Evolutionary conservation across 2,329 filamentous ascomycete species (phyloP).

Genomic region (Neofusicoccum parvum): DNA sequence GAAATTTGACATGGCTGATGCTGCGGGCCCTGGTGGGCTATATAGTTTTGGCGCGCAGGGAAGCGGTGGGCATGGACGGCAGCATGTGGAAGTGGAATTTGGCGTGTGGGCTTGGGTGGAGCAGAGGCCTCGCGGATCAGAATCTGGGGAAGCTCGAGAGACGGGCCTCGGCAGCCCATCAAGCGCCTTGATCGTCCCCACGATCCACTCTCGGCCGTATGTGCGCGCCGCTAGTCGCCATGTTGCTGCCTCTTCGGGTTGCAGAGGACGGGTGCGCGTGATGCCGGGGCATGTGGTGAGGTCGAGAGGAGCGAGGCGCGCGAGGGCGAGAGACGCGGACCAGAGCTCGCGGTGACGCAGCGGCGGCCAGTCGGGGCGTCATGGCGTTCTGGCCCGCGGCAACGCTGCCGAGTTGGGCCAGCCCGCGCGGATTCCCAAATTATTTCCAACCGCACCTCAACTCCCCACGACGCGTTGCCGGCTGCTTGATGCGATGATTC

Average conservation of each 20-base stretch:
- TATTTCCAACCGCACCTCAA: neutral
- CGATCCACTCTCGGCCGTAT: neutral
- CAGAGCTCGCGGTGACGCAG: neutral
- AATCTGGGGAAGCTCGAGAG: neutral
- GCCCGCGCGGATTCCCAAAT: neutral
- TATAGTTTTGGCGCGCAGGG: neutral
- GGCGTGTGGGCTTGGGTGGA: no score
- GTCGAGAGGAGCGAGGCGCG: neutral
- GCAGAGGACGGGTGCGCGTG: neutral
- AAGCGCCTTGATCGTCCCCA: neutral
- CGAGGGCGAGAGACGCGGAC: neutral
- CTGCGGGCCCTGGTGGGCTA: neutral
- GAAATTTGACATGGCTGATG: neutral
- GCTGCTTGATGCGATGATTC: neutral
- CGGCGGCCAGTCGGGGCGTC: no score
- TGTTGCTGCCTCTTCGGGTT: neutral
- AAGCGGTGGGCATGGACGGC: neutral
- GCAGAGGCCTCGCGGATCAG: neutral
- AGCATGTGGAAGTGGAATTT: neutral
- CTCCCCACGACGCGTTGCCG: neutral
- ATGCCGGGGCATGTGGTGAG: no score
- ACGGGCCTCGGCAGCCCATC: neutral
- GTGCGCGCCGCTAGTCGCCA: neutral
- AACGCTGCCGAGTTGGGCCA: neutral
- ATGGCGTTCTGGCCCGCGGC: neutral